A percentile compares a stretch with the other conserved stretches of the same genome.
phyloP scores from a whole-genome alignment of 495 filamentous ascomycete genomes.

The Xanthoparmelia taractica region DNA sequence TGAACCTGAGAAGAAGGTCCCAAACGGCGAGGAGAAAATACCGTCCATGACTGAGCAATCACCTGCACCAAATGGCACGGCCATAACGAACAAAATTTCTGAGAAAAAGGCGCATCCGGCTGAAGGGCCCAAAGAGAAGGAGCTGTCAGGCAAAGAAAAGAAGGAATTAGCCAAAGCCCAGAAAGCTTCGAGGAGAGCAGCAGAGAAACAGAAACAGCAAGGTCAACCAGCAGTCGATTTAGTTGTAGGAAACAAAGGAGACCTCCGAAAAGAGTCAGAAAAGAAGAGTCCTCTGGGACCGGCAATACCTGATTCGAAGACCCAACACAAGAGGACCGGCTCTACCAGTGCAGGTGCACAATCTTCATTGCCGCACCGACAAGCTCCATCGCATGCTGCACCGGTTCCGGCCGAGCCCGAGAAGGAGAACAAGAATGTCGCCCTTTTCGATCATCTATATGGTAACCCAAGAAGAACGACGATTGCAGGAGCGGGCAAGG shows the following conservation, averaged over 20 bases:
- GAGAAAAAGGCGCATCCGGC: conserved; percentile 28
- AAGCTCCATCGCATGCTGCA: conserved; percentile 33
- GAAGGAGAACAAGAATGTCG: conserved; percentile 62
- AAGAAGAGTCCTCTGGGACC: conserved; percentile 28
- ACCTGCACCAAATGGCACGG: conserved; percentile 9
- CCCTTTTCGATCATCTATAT: conserved; percentile 79
- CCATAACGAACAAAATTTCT: conserved; percentile 30
- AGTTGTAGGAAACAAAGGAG: conserved; percentile 26
- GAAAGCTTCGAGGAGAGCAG: conserved; percentile 64
- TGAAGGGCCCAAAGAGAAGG: conserved; percentile 32
- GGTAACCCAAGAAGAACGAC: conserved; percentile 63
- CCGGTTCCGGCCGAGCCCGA: conserved; percentile 39
- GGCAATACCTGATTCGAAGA: conserved; percentile 15
- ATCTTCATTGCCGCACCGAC: conserved; percentile 20
- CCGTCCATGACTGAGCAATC: neutral
- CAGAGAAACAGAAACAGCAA: conserved; percentile 45
- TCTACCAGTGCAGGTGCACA: conserved; percentile 19
- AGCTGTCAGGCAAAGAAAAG: conserved; percentile 58
- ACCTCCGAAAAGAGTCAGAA: conserved; percentile 35
- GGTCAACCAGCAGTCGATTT: conserved; percentile 29
- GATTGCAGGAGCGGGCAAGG: conserved; percentile 69
- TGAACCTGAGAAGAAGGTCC: neutral
- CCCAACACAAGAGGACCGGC: conserved; percentile 22
- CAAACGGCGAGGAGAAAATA: conserved; percentile 3
- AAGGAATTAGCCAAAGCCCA: conserved; percentile 75